Conservation (phyloP, 2,329 filamentous ascomycete species). For the Harringtonia lauricola region DNA sequence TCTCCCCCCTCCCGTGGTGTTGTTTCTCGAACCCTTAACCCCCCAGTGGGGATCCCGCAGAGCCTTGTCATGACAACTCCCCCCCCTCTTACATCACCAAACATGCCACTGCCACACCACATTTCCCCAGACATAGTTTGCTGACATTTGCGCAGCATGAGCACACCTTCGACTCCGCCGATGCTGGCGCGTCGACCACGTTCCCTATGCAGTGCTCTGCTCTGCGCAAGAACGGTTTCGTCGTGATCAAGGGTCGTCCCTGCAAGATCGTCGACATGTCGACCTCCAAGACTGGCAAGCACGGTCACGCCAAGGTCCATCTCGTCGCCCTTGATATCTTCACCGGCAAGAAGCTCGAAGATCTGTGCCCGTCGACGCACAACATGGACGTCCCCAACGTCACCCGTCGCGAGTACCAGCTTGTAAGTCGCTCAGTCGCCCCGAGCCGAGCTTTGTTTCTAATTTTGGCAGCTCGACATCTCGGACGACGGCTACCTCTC, state of each 20-base stretch:
- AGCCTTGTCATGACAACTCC: too few species aligned
- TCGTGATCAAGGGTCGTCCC: slow-evolving; percentile 96
- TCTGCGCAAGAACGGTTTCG: slow-evolving; percentile 97
- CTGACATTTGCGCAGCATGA: slow-evolving; percentile 40
- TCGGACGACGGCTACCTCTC: slow-evolving; percentile 90
- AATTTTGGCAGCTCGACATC: slow-evolving; percentile 63
- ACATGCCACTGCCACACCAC: too few species aligned
- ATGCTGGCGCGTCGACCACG: slow-evolving; percentile 90
- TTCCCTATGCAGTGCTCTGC: slow-evolving; percentile 99
- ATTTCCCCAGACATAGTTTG: too few species aligned
- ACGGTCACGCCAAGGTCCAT: slow-evolving; percentile 99
- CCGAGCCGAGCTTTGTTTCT: not conserved
- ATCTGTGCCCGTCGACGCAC: slow-evolving; percentile 95
- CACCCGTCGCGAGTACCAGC: slow-evolving; percentile 79
- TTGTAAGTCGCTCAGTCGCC: slow-evolving; percentile 51
- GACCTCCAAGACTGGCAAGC: slow-evolving; percentile 99
- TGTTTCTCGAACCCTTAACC: too few species aligned
- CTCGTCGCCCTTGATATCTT: slow-evolving; percentile 98
- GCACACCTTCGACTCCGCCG: slow-evolving; percentile 75
- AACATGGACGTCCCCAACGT: slow-evolving; percentile 98
- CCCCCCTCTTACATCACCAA: too few species aligned
- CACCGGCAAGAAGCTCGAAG: slow-evolving; percentile 98
- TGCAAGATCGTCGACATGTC: slow-evolving; percentile 99
- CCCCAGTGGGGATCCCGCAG: too few species aligned
- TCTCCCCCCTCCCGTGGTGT: not conserved